Conservation (phyloP, 176 grass and related monocot genomes). For the Eragrostis curvula region DNA sequence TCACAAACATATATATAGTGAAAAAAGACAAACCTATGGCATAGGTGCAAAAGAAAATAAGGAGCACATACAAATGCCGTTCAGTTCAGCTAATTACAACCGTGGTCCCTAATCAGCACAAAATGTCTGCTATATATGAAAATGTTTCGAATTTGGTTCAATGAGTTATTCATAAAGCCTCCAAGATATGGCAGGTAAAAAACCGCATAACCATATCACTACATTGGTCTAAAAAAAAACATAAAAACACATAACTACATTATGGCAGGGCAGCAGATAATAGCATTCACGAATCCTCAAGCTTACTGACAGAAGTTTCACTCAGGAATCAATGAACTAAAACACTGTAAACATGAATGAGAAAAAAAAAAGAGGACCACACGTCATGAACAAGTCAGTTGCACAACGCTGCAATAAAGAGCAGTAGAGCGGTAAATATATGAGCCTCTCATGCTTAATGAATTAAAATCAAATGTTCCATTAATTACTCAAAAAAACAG, state of each 20-base stretch:
- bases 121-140: neutral
- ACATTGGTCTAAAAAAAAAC: too few species aligned
- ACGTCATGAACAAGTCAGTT: neutral
- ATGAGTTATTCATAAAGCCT: neutral
- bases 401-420: neutral
- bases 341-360: neutral
- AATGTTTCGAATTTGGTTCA: neutral
- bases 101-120: neutral
- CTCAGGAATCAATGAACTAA: neutral
- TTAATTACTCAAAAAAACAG: neutral
- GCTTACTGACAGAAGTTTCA: neutral
- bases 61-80: neutral
- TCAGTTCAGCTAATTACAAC: neutral
- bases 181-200: neutral
- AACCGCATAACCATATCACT: neutral
- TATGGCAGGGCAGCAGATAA: neutral
- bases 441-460: neutral
- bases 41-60: slow-evolving; percentile 8
- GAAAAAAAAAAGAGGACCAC: neutral
- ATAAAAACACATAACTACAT: too few species aligned
- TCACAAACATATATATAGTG: neutral
- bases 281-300: neutral
- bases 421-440: neutral
- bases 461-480: slow-evolving; percentile 1
- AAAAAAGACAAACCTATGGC: neutral